Base-by-base conservation (phyloP, 1,139 yeast species). In the Saccharomyces hybrid region DNA sequence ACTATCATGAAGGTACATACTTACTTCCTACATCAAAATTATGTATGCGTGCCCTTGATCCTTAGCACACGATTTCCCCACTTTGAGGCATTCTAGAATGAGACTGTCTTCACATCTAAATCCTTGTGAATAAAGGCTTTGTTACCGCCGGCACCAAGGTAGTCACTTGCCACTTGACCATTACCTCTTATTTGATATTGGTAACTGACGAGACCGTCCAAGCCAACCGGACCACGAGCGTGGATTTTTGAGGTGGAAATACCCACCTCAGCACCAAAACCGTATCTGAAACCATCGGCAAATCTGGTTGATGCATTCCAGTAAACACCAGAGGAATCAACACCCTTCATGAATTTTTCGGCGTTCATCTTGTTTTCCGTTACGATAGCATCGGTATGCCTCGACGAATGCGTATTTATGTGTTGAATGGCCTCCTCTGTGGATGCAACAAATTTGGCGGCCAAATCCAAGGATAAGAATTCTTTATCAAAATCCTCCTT, bases 231-330 rank as follows among this genome's bases (percentile, higher is more conserved):
- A 0, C 99, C 99, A 65, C 99, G 81, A 11, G 99, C 97, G 69
- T 95, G 99, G 61, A 95, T 89, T 70, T 93, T 93, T 68, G 91
- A 90, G 50, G 99, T 95, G 57, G 96, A 86, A 58, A 95, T 91
- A 46, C 99, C 99, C 30, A 95, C 99, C 71, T 95, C 99, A 7
- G 99, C 86, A 53, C 99, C 99, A 69, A 95, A 93, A 0, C 99
- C 99, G 68, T 90, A 95, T 69, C 99, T 81, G 77, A 89, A 93
- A 1, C 99, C 99, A 72, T 95, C 99, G 8, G 99, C 98, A 73
- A 95, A 95, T 67, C 99, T 79, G 2, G 98, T 89, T 8, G 96
- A 87, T 52, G 96, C 91, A 68, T 95, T 95, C 97, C 98, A 91
- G 75, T 89, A 95, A n/a, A 93, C 96, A 55, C 98, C 97, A 2